A percentile compares a stretch with the other conserved stretches of the same genome.
Evolutionary conservation across 2,329 filamentous ascomycete genomes (phyloP).

Genomic region (Fusarium sublunatum): DNA sequence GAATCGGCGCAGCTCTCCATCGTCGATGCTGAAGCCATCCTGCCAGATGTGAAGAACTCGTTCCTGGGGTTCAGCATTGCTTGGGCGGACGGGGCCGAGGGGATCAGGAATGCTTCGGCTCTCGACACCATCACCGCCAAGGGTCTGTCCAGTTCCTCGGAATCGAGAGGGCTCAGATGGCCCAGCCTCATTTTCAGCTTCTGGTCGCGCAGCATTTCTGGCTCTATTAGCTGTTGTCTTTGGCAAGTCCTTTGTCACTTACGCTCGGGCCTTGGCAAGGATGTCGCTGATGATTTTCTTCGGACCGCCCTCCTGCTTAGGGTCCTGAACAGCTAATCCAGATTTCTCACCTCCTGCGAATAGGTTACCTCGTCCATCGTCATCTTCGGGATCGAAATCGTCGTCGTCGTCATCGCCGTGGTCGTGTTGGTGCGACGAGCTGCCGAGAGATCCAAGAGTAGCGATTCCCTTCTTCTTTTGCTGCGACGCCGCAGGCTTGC

Average conservation of each 20-base stretch:
- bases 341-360: conserved; percentile 91
- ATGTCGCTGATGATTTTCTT: conserved; percentile 71
- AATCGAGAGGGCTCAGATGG: conserved; percentile 67
- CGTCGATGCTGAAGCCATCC: conserved; percentile 87
- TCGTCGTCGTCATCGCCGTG: conserved; percentile 71
- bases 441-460: conserved; percentile 67
- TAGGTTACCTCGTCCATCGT: conserved; percentile 72
- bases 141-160: conserved; percentile 76
- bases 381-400: conserved; percentile 66
- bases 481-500: conserved; percentile 52
- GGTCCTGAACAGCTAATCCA: conserved; percentile 74
- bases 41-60: conserved; percentile 83
- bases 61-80: conserved; percentile 64
- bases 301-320: conserved; percentile 60
- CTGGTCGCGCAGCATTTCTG: conserved; percentile 71
- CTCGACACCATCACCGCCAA: conserved; percentile 80
- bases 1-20: conserved; percentile 80
- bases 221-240: conserved; percentile 18
- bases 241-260: conserved; percentile 36
- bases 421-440: conserved; percentile 60
- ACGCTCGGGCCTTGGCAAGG: conserved; percentile 72
- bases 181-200: conserved; percentile 61
- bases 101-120: conserved; percentile 76
- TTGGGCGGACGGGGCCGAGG: conserved; percentile 46
- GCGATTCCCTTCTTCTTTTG: conserved; percentile 71